Percentiles rank a stretch among this genome's conserved stretches.
phyloP scores from a whole-genome alignment of 257 asterid genomes.

The Paraleonurus japonicus region DNA sequence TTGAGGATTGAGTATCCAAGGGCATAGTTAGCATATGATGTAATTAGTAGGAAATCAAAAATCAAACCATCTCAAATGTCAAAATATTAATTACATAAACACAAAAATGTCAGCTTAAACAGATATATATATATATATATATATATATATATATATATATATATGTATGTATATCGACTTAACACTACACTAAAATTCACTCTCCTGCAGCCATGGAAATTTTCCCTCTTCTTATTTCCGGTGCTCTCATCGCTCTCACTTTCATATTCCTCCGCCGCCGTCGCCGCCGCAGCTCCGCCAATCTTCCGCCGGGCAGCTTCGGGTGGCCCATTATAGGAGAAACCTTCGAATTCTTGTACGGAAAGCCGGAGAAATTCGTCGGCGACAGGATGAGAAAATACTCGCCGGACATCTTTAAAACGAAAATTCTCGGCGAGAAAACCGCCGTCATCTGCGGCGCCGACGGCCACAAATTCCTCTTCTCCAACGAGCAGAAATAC shows the following conservation, averaged over 20 bases:
- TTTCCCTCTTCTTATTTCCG: no score
- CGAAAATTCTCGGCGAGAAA: conserved; percentile 68
- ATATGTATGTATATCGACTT: no score
- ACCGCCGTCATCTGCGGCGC: conserved; percentile 76
- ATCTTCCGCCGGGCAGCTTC: conserved; percentile 71
- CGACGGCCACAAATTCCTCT: conserved; percentile 64
- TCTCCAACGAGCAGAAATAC: conserved; percentile 57
- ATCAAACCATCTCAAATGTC: no score
- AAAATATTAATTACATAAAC: no score
- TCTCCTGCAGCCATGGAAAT: no score
- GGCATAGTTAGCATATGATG: no score
- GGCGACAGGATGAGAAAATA: conserved; percentile 52
- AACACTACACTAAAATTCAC: no score
- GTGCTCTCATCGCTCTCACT: conserved; percentile 26
- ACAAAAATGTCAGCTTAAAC: no score
- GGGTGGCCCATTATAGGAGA: conserved; percentile 77
- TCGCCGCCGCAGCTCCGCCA: conserved; percentile 1
- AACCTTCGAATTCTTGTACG: conserved; percentile 46
- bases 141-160: no score
- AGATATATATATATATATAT: no score
- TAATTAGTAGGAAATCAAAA: no score
- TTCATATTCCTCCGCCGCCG: conserved; percentile 4
- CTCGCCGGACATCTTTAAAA: conserved; percentile 59
- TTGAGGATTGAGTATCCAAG: no score
- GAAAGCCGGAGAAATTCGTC: conserved; percentile 64